These are phyloP conservation scores for Mycosphaerelloides madeirae DNA, from an alignment of 2,329 filamentous ascomycete species.

Conservation along the genomic window DNA sequence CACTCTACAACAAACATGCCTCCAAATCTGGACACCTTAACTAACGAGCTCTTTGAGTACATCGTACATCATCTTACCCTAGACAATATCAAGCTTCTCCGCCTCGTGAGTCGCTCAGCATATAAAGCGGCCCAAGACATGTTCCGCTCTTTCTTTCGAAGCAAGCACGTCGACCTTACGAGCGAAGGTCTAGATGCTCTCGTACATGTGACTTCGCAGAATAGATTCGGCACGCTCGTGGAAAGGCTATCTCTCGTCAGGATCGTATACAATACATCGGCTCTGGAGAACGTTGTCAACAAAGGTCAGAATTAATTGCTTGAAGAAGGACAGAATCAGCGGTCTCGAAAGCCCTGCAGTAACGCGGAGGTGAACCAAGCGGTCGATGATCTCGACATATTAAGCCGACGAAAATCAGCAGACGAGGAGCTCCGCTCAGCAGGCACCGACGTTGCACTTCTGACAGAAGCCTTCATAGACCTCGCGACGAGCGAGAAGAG, in stretches of 20 bases:
- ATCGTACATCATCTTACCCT: constrained; percentile 3
- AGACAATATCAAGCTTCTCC: constrained; percentile 7
- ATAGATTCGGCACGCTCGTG: constrained; percentile 5
- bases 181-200: neutral
- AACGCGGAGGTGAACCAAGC: neutral
- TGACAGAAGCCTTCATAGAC: constrained; percentile 4
- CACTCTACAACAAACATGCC: no score
- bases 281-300: constrained; percentile 3
- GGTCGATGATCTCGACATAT: neutral
- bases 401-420: neutral
- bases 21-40: neutral
- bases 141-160: constrained; percentile 8
- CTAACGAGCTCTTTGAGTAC: constrained; percentile 11
- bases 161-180: constrained; percentile 5
- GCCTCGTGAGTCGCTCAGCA: constrained; percentile 5
- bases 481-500: neutral
- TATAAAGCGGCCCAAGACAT: constrained; percentile 9
- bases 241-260: constrained; percentile 9
- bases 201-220: constrained; percentile 2
- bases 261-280: constrained; percentile 5
- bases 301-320: neutral
- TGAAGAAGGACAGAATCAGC: neutral
- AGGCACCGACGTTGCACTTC: constrained; percentile 1
- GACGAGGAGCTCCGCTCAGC: neutral
- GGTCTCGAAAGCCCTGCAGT: constrained; percentile 1